Evolutionary conservation across 331 rosid genomes (phyloP), one percentile per base, ranked within the genome.

Genomic region (Acacia concinna): DNA sequence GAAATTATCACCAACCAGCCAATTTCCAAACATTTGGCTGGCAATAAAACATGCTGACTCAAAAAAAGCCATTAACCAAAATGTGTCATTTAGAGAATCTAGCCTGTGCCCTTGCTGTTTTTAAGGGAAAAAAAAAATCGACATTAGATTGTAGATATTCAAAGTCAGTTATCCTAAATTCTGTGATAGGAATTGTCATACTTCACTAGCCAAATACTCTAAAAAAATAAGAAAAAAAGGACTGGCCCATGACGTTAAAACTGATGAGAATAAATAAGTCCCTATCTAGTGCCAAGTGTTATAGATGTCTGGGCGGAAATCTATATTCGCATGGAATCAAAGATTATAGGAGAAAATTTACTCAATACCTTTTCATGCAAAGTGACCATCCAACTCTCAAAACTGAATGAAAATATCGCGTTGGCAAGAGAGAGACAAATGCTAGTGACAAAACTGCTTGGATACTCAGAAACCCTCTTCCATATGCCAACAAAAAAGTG

Each of bases 351-450:
- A 59, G 68, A 52, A 41, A 63, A 54, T 41, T 54, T 74, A 31
- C 60, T 37, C 62, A 71, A 88, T 79, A 94, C 99, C 97, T 96
- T 88, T 73, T 91, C 97, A 34, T 93, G 94, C 84, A 90, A 93
- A 88, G 83, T 79, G 28, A 93, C 94, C 99, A 96, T 90, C 98
- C 93, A 91, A 13, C 90, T 83, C 94, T 96, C 98, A 51, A 96
- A 96, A 85, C 94, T 86, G 85, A 93, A 85, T 7, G 94, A 96
- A 81, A 88, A 93, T 83, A 90, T 85, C 14, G 93, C 87, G 86
- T 84, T 85, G 44, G 98, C 83, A 81, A 93, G 87, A 56, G 97
- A 90, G 85, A 91, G 88, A 76, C 87, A 92, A 76, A 85, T 82
- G 80, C 88, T 85, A 38, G 91, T 84, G 78, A 84, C 76, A 81